Evolutionary conservation across 192 early-diverging fungal species (phyloP).

Genomic region (Rhizoclosmatium globosum): DNA sequence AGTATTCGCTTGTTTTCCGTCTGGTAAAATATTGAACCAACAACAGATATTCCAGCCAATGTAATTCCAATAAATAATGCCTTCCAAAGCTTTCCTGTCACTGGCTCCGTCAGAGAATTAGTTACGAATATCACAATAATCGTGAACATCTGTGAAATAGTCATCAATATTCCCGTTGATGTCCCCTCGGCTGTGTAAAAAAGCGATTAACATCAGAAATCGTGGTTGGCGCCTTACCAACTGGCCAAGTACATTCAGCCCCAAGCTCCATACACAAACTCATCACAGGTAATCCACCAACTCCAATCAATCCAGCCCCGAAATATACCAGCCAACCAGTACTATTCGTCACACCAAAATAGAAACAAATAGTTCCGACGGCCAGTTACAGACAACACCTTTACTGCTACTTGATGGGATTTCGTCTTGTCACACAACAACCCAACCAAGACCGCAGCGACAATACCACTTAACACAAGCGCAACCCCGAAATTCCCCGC

Average conservation of each 20-base stretch:
- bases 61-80: neutral
- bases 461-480: constrained; percentile 65
- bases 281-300: constrained; percentile 41
- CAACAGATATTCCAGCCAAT: neutral
- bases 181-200: constrained; percentile 35
- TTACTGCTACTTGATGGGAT: constrained; percentile 53
- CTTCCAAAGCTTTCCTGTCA: neutral
- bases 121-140: constrained; percentile 34
- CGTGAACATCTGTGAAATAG: constrained; percentile 9
- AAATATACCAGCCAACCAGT: constrained; percentile 19
- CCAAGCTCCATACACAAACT: constrained; percentile 35
- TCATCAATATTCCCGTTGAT: constrained; percentile 32
- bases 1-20: constrained; percentile 18
- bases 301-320: constrained; percentile 23
- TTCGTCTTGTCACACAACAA: constrained; percentile 65
- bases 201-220: neutral
- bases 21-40: neutral
- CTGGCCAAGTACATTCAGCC: constrained; percentile 41
- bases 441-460: constrained; percentile 59
- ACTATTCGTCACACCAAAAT: constrained; percentile 1
- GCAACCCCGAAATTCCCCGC: constrained; percentile 64
- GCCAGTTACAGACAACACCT: constrained; percentile 32
- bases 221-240: constrained; percentile 6
- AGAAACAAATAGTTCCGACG: constrained; percentile 20
- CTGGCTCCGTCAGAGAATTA: constrained; percentile 26